A percentile compares a stretch with the other conserved stretches of the same genome.
Evolutionary conservation across 306 rosid species (phyloP).

Genomic region (Sicyos edulis): DNA sequence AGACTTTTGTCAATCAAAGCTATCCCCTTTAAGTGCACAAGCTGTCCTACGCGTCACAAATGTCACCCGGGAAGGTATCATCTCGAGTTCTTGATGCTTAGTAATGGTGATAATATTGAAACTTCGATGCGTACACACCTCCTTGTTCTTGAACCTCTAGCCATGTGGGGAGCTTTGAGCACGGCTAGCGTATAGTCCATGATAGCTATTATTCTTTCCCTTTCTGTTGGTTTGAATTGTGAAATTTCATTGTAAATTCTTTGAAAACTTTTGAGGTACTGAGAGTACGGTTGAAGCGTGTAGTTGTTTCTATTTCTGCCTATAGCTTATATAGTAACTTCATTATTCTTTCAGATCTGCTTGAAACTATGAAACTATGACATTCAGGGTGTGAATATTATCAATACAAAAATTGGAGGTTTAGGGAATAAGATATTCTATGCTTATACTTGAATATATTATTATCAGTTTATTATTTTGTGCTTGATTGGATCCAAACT

Average conservation of each 20-base stretch:
- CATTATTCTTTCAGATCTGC: slow-evolving; percentile 15
- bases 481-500: slow-evolving; percentile 5
- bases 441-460: not conserved
- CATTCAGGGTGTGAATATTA: slow-evolving; percentile 17
- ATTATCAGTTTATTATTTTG: slow-evolving; percentile 2
- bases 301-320: slow-evolving; percentile 22
- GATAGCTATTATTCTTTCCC: slow-evolving; percentile 25
- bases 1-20: slow-evolving; percentile 75
- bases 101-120: slow-evolving; percentile 10
- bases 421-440: slow-evolving; percentile 2
- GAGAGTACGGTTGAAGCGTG: slow-evolving; percentile 32
- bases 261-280: slow-evolving; percentile 42
- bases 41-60: slow-evolving; percentile 90
- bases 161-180: slow-evolving; percentile 28
- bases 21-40: slow-evolving; percentile 89
- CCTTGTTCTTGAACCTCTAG: not conserved
- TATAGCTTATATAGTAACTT: slow-evolving; percentile 14
- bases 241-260: slow-evolving; percentile 58
- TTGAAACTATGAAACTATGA: not conserved
- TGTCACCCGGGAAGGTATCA: slow-evolving; percentile 61
- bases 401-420: slow-evolving; percentile 15
- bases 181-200: slow-evolving; percentile 31
- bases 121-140: not conserved
- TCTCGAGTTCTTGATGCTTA: slow-evolving; percentile 51
- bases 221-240: slow-evolving; percentile 45